Conservation (phyloP, 1,284 basidiomycete genomes). For the Flammula alnicola region DNA sequence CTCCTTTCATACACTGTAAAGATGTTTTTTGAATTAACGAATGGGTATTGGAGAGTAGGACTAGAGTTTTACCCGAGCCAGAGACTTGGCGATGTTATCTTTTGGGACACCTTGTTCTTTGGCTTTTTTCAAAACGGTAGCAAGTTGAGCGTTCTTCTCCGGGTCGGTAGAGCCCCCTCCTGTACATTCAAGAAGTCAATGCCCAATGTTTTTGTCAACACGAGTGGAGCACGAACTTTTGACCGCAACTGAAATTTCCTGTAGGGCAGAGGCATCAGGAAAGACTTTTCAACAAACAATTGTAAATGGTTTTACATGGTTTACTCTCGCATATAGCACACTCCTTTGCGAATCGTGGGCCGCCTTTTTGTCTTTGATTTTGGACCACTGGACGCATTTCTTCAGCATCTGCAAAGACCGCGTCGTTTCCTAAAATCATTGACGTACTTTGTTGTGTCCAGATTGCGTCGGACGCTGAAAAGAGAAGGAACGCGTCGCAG, state of each 20-base stretch:
- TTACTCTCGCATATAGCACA: constrained; percentile 60
- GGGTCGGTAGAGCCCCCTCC: constrained; percentile 74
- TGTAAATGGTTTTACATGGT: constrained; percentile 51
- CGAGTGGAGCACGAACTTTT: constrained; percentile 51
- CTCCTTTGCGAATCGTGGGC: constrained; percentile 71
- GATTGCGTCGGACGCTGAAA: constrained; percentile 27
- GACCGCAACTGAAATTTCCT: constrained; percentile 77
- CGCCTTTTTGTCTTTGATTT: constrained; percentile 85
- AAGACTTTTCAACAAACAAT: not conserved
- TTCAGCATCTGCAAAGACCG: not conserved
- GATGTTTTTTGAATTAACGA: not conserved
- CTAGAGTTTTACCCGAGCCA: constrained; percentile 58
- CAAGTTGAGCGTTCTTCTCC: constrained; percentile 64
- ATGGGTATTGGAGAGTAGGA: not conserved
- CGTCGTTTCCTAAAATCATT: too few relatives aligned
- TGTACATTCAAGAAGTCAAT: constrained; percentile 12
- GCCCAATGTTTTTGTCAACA: not conserved
- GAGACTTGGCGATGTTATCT: constrained; percentile 74
- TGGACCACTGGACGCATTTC: constrained; percentile 71
- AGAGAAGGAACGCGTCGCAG: not conserved
- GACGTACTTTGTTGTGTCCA: constrained; percentile 69
- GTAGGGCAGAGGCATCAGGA: not conserved
- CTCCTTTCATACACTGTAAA: constrained; percentile 53
- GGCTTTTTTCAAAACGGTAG: constrained; percentile 62
- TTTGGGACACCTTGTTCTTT: constrained; percentile 76